A percentile compares a stretch with the other conserved stretches of the same genome.
Conservation (phyloP, 192 early-diverging fungal species). For the Backusella sp. region DNA sequence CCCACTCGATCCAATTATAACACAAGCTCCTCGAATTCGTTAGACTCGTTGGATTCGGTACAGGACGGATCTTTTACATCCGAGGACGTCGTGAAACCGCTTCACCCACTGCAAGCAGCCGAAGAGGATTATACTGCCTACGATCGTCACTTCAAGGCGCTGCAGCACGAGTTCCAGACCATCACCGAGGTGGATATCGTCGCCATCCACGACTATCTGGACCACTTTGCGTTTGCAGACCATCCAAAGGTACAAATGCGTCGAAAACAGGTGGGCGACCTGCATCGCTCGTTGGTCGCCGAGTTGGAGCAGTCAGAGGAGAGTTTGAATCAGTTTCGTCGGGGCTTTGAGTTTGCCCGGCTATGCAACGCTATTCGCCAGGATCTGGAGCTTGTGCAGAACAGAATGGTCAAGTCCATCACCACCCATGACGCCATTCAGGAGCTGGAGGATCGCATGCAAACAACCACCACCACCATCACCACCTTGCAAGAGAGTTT, state of each 20-base stretch:
- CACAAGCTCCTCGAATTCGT: neutral
- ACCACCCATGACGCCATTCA: slow-evolving; percentile 29
- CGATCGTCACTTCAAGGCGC: neutral
- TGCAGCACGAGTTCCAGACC: slow-evolving; percentile 4
- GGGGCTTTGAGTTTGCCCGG: slow-evolving; percentile 1
- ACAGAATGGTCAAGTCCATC: slow-evolving; percentile 28
- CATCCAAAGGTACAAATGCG: neutral
- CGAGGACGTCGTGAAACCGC: neutral
- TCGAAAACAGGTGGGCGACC: neutral
- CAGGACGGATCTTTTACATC: neutral
- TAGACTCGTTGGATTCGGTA: neutral
- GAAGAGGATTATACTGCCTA: slow-evolving; percentile 17
- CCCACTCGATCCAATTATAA: neutral
- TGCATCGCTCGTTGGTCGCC: neutral
- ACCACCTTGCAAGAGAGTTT: neutral
- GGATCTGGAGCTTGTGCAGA: slow-evolving; percentile 27
- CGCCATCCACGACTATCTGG: neutral
- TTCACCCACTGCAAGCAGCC: slow-evolving; percentile 24
- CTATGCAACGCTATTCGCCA: neutral
- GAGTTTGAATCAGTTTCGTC: neutral
- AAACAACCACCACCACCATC: neutral
- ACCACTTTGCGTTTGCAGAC: neutral
- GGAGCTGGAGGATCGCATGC: slow-evolving; percentile 21
- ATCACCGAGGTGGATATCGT: neutral
- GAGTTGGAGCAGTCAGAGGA: neutral